Evolutionary conservation across 192 early-diverging fungal species (phyloP).

Genomic region (Backusella australiensis): DNA sequence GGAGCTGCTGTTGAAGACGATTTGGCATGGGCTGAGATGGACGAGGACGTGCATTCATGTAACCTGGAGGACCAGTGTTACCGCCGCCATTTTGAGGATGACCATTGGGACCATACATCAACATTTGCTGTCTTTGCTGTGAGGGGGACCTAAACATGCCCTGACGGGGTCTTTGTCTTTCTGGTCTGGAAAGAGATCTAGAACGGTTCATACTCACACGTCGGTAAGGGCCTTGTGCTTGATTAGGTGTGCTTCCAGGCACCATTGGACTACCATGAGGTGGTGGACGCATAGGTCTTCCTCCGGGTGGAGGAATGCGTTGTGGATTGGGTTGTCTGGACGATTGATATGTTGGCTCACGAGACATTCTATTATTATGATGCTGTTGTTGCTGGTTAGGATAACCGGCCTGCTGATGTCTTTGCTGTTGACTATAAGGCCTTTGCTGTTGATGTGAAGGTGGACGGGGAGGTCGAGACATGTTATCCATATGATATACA

Average conservation of each 20-base stretch:
- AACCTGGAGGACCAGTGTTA: neutral
- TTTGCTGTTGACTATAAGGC: neutral
- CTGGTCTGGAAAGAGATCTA: constrained; percentile 46
- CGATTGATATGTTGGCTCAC: constrained; percentile 1
- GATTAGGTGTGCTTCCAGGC: constrained; percentile 3
- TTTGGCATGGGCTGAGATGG: constrained; percentile 17
- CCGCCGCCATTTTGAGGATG: constrained; percentile 6
- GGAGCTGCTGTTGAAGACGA: constrained; percentile 25
- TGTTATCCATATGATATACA: constrained; percentile 10
- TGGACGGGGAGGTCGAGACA: constrained; percentile 8
- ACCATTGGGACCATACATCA: neutral
- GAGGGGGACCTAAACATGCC: constrained; percentile 43
- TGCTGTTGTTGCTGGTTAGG: neutral
- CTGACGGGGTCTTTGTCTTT: constrained; percentile 46
- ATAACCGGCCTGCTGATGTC: neutral
- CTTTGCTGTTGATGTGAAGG: constrained; percentile 10
- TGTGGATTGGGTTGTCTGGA: neutral
- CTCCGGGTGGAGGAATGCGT: constrained; percentile 4
- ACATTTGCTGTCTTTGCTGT: constrained; percentile 25
- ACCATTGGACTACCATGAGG: constrained; percentile 11
- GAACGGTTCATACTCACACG: constrained; percentile 33
- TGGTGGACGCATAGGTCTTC: constrained; percentile 19
- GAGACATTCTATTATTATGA: neutral
- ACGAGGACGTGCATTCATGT: neutral
- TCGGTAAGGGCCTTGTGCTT: constrained; percentile 19